Conservation (phyloP, 306 rosid genomes). For the Prosopis cineraria region DNA sequence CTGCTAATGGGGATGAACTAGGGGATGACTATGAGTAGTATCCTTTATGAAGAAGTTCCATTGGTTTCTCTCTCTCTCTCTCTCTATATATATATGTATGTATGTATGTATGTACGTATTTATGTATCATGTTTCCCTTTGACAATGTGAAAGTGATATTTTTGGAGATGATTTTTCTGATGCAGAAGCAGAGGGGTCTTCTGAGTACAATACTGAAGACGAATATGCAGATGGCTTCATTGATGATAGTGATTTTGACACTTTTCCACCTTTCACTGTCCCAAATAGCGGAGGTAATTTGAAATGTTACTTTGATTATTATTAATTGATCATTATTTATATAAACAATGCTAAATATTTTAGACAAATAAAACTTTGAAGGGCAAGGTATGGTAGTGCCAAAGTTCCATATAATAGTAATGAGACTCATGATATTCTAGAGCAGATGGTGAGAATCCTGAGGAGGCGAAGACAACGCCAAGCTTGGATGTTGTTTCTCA, state of each 20-base stretch:
- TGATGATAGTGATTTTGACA: slow-evolving; percentile 58
- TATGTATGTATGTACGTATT: slow-evolving; percentile 3
- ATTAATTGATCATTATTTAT: too few relatives aligned
- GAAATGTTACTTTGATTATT: too few relatives aligned
- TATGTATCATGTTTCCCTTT: slow-evolving; percentile 43
- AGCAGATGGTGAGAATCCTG: slow-evolving; percentile 42
- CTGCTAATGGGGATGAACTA: slow-evolving; percentile 49
- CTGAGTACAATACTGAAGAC: slow-evolving; percentile 59
- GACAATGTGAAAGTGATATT: slow-evolving; percentile 63
- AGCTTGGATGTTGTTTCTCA: slow-evolving; percentile 30
- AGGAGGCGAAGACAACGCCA: slow-evolving; percentile 38
- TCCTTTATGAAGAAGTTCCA: slow-evolving; percentile 47
- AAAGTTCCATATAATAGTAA: slow-evolving; percentile 35
- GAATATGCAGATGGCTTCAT: slow-evolving; percentile 44
- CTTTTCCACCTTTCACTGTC: slow-evolving; percentile 49
- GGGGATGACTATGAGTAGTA: slow-evolving; percentile 79
- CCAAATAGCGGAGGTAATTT: slow-evolving; percentile 87
- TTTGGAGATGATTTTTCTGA: slow-evolving; percentile 66
- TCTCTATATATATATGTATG: not conserved
- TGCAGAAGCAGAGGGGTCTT: slow-evolving; percentile 65
- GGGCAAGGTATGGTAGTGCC: too few relatives aligned
- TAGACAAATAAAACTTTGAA: too few relatives aligned
- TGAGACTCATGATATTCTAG: slow-evolving; percentile 30
- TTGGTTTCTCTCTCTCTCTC: not conserved
- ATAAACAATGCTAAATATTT: too few relatives aligned